Evolutionary conservation across 371 early-diverging fungal genomes (phyloP).

Genomic region (Rhizopus arrhizus): DNA sequence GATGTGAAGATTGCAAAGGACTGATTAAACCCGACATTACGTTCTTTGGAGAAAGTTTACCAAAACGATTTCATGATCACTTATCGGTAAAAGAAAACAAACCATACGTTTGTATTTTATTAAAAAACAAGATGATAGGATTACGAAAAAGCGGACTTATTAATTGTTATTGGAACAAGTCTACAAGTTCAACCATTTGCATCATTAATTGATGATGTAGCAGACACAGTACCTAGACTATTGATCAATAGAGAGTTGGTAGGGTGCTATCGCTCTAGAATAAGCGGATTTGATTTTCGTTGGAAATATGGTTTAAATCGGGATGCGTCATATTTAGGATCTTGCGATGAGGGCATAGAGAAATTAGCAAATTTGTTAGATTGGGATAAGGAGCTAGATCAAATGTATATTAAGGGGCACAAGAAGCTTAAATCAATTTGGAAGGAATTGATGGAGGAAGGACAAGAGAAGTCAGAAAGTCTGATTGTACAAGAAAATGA

Average conservation of each 20-base stretch:
- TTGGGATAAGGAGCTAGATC: constrained; percentile 51
- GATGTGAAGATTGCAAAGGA: constrained; percentile 67
- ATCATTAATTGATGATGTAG: constrained; percentile 69
- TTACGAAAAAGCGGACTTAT: constrained; percentile 75
- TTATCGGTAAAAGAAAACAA: constrained; percentile 42
- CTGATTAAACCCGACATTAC: constrained; percentile 93
- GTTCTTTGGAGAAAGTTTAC: constrained; percentile 93
- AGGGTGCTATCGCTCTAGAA: constrained; percentile 53
- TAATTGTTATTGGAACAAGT: constrained; percentile 92
- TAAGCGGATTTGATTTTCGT: constrained; percentile 82
- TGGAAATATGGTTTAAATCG: constrained; percentile 67
- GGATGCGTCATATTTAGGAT: constrained; percentile 76
- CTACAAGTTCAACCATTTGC: constrained; percentile 90
- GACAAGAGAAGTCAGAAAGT: constrained; percentile 41
- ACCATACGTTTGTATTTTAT: not conserved
- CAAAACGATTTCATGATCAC: constrained; percentile 69
- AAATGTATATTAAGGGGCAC: constrained; percentile 33
- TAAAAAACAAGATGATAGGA: constrained; percentile 44
- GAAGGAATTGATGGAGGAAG: constrained; percentile 40
- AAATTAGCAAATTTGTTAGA: constrained; percentile 51
- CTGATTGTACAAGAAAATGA: constrained; percentile 28
- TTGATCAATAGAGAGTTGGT: constrained; percentile 86
- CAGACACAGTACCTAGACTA: constrained; percentile 71
- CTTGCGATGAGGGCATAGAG: constrained; percentile 80
- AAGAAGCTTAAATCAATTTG: constrained; percentile 52